A percentile compares a stretch with the other conserved stretches of the same genome.
phyloP scores from a whole-genome alignment of 192 early-diverging fungal genomes.

The Linderina pennispora region DNA sequence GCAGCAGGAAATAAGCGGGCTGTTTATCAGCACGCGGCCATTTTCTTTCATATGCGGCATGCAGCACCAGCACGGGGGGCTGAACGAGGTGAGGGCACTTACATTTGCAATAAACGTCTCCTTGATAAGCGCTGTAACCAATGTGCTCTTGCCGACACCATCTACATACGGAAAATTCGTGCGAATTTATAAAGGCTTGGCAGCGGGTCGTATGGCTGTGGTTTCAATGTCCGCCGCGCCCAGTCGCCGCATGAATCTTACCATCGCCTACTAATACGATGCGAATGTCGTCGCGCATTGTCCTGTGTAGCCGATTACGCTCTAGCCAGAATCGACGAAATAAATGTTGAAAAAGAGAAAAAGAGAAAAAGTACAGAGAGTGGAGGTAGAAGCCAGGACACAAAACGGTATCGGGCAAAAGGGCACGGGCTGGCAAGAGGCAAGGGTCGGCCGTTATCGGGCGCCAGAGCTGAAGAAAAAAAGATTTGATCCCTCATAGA shows the following conservation, averaged over 20 bases:
- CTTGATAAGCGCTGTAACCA: slow-evolving; percentile 96
- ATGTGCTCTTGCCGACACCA: slow-evolving; percentile 92
- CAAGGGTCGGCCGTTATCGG: too few relatives aligned
- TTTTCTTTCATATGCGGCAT: background rate
- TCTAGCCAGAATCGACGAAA: slow-evolving; percentile 1
- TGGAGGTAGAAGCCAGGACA: background rate
- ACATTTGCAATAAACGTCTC: slow-evolving; percentile 94
- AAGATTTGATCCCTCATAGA: too few relatives aligned
- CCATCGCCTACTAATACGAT: slow-evolving; percentile 91
- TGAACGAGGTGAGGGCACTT: slow-evolving; percentile 15
- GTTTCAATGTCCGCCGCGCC: too few relatives aligned
- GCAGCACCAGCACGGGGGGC: background rate
- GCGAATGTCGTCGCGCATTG: slow-evolving; percentile 83
- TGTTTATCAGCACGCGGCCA: background rate
- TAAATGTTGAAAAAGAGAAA: background rate
- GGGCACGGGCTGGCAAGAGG: too few relatives aligned
- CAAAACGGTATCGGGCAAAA: background rate
- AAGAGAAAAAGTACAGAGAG: background rate
- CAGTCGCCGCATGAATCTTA: slow-evolving; percentile 29
- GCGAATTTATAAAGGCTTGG: background rate
- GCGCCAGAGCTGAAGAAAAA: background rate
- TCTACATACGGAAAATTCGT: slow-evolving; percentile 29
- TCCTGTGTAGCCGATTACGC: slow-evolving; percentile 2
- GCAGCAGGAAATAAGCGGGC: background rate
- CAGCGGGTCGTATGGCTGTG: too few relatives aligned